Conservation (phyloP, 129 eudicot genomes). For the Kitagawia praeruptora region DNA sequence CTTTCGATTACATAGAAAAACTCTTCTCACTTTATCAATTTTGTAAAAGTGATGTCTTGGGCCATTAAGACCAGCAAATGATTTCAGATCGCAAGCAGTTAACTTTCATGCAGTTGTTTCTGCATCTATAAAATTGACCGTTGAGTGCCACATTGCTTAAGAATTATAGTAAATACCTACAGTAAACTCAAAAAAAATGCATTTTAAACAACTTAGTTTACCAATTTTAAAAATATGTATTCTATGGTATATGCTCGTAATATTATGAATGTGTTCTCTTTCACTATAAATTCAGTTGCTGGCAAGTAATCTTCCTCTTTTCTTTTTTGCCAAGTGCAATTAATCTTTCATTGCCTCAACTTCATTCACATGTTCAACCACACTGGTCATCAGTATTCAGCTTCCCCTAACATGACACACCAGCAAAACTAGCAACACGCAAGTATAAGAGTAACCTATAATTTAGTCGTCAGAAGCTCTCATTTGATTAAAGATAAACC, state of each 20-base stretch:
- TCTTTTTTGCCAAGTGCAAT: neutral
- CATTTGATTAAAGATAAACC: neutral
- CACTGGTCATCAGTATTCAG: neutral
- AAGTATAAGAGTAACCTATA: neutral
- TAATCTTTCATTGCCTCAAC: neutral
- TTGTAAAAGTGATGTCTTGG: neutral
- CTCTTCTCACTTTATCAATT: neutral
- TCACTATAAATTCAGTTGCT: neutral
- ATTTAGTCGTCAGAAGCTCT: neutral
- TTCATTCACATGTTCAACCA: neutral
- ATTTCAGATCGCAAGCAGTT: neutral
- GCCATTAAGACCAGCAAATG: neutral
- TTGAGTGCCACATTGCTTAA: neutral
- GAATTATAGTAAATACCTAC: neutral
- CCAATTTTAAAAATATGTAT: neutral
- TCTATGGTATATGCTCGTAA: neutral
- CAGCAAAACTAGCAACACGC: neutral
- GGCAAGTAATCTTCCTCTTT: neutral
- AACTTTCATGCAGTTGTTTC: neutral
- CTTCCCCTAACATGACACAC: neutral
- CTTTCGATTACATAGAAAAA: neutral
- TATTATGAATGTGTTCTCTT: neutral
- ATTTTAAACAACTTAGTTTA: neutral
- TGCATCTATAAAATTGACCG: slow-evolving; percentile 1
- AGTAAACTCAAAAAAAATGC: neutral